Percentiles rank a stretch among this genome's conserved stretches.
These are phyloP conservation scores for Pulveroboletus sp. DNA, from an alignment of 768 basidiomycete species.

Conservation along the genomic window DNA sequence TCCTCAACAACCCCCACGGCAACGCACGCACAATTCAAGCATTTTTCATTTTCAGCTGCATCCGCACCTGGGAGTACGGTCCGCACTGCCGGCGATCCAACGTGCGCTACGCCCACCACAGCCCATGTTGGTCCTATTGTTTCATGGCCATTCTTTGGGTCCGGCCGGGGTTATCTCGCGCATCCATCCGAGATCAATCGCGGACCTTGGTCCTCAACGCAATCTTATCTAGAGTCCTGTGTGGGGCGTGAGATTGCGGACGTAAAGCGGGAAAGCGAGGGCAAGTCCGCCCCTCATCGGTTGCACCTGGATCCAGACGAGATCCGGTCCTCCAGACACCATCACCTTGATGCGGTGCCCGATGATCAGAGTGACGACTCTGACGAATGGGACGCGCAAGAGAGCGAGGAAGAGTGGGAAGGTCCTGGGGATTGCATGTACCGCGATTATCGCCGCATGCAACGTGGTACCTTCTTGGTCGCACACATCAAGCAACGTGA, in stretches of 20 bases:
- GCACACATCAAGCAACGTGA: constrained; percentile 65
- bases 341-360: constrained; percentile 59
- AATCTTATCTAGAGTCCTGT: constrained; percentile 61
- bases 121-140: constrained; percentile 75
- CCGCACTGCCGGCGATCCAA: not conserved
- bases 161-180: constrained; percentile 66
- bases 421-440: constrained; percentile 78
- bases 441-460: constrained; percentile 76
- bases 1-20: constrained; percentile 27
- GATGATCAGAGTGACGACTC: constrained; percentile 73
- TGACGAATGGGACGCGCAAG: constrained; percentile 74
- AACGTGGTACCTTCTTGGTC: constrained; percentile 72
- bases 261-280: constrained; percentile 75
- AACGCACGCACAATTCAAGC: constrained; percentile 12
- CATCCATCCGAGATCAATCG: constrained; percentile 70
- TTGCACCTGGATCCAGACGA: constrained; percentile 81
- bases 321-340: constrained; percentile 65
- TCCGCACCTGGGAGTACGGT: constrained; percentile 4
- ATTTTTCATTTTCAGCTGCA: constrained; percentile 16
- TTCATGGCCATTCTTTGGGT: constrained; percentile 89
- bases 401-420: constrained; percentile 73
- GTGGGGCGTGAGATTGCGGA: constrained; percentile 64
- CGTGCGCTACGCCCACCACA: constrained; percentile 17
- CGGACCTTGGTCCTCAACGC: constrained; percentile 68
- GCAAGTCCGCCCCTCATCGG: constrained; percentile 67